Conservation (phyloP, 257 asterid genomes). For the Solanum dulcamara region DNA sequence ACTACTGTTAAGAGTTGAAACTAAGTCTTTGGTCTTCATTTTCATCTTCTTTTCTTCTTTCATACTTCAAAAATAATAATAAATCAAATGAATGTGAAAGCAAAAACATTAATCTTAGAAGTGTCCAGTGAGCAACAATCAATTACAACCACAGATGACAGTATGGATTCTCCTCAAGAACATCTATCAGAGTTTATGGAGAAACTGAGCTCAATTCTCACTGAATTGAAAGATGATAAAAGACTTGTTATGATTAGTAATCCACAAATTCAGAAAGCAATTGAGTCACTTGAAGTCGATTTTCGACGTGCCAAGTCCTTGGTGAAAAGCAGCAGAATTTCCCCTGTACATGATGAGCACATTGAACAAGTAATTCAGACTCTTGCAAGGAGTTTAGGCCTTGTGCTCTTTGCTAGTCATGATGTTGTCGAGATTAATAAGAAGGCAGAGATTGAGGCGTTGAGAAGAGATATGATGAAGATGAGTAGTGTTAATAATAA, state of each 20-base stretch:
- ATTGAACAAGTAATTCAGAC: slow-evolving; percentile 9
- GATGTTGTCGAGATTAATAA: slow-evolving; percentile 29
- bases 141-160: not conserved
- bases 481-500: slow-evolving; percentile 7
- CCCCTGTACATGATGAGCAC: slow-evolving; percentile 52
- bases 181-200: slow-evolving; percentile 50
- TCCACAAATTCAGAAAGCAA: slow-evolving; percentile 45
- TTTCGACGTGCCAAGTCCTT: slow-evolving; percentile 32
- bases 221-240: slow-evolving; percentile 32
- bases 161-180: slow-evolving; percentile 36
- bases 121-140: slow-evolving; percentile 5
- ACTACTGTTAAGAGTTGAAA: slow-evolving; percentile 1
- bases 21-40: slow-evolving; percentile 16
- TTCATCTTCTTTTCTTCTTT: slow-evolving; percentile 4
- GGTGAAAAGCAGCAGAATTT: slow-evolving; percentile 22
- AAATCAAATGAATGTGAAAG: not conserved
- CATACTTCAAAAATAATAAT: not conserved
- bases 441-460: slow-evolving; percentile 41
- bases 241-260: slow-evolving; percentile 8
- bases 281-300: slow-evolving; percentile 60
- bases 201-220: slow-evolving; percentile 47
- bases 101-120: not conserved
- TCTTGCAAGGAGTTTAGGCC: slow-evolving; percentile 75
- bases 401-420: slow-evolving; percentile 67
- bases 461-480: slow-evolving; percentile 62